Evolutionary conservation across 129 eudicot species (phyloP).

Genomic region (Smallanthus sonchifolius): DNA sequence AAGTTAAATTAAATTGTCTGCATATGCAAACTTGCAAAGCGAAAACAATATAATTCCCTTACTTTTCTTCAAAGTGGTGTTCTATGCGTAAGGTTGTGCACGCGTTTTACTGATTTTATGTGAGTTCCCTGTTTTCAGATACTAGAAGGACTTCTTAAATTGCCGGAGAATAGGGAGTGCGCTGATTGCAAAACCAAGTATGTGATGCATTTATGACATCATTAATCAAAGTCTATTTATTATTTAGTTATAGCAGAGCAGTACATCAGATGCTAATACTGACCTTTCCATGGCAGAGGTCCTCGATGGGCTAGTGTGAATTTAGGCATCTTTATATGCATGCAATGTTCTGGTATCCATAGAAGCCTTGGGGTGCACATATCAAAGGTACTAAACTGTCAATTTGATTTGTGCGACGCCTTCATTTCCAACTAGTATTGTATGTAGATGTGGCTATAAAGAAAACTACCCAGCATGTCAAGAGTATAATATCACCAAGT

Average conservation of each 20-base stretch:
- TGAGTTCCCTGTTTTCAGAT: constrained; percentile 44
- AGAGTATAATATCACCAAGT: constrained; percentile 2
- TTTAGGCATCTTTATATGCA: constrained; percentile 92
- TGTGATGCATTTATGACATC: constrained; percentile 22
- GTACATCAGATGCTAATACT: constrained; percentile 7
- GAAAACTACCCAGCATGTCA: background rate
- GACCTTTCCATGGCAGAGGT: constrained; percentile 54
- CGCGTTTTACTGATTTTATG: constrained; percentile 10
- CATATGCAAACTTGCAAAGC: background rate
- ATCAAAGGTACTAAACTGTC: constrained; percentile 60
- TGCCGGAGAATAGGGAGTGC: constrained; percentile 95
- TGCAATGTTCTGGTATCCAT: constrained; percentile 98
- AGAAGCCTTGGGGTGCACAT: constrained; percentile 98
- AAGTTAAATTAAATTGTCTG: background rate
- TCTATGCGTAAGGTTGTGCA: background rate
- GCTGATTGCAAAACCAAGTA: constrained; percentile 98
- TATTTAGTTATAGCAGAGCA: background rate
- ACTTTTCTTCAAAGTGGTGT: background rate
- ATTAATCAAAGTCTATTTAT: background rate
- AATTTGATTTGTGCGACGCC: background rate
- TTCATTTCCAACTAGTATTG: constrained; percentile 14
- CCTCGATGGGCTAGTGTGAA: constrained; percentile 99
- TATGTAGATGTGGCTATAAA: constrained; percentile 17
- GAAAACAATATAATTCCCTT: background rate
- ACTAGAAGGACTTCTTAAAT: constrained; percentile 87